Base-by-base conservation (phyloP, 2,329 filamentous ascomycete genomes). In the Juglanconis oblonga region DNA sequence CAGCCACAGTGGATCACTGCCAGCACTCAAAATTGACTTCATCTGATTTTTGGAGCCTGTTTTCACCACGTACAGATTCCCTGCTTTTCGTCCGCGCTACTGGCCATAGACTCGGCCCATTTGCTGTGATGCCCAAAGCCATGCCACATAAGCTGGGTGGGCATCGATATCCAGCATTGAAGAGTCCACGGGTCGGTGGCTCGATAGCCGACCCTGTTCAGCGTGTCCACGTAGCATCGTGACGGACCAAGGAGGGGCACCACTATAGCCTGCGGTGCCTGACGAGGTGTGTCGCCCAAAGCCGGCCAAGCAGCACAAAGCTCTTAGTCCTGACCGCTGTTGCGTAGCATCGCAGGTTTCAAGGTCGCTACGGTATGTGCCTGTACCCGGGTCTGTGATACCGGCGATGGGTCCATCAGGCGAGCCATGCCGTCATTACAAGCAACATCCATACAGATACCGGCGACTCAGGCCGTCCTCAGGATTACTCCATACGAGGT, bases 11-110 rank as follows among this genome's bases (percentile, higher is more conserved):
- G 36, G n/a, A 32, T 51, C 56, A 24, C 10, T 45, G 29, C 24
- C n/a, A 40, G 48, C 47, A 61, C 58, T 60, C 49, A 63, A 61
- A 61, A 57, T 63, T 63, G 61, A 63, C 61, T 56, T 63, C 61
- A 63, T 52, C 54, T 63, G 50, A 42, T 57, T 44, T 49, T 62
- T 45, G 9, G 50, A 57, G 57, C 61, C 48, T 51, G 54, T 54
- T 57, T 61, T 55, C 45, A 36, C 42, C 45, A n/a, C 42, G 36
- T 38, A 17, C 48, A 42, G 45, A 4, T 55, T 61, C 54, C 61
- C 51, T 63, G 61, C 57, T 63, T 59, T 58, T 51, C 47, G 45
- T 6, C 36, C 33, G n/a, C 53, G 58, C 58, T 61, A 61, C 56
- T 29, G 44, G n/a, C n/a, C 29, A 35, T 10, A 31, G 14, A 29